Evolutionary conservation across 2,329 filamentous ascomycete genomes (phyloP), one percentile per base, ranked within the genome.

Genomic region (Rhinocladiella mackenziei): DNA sequence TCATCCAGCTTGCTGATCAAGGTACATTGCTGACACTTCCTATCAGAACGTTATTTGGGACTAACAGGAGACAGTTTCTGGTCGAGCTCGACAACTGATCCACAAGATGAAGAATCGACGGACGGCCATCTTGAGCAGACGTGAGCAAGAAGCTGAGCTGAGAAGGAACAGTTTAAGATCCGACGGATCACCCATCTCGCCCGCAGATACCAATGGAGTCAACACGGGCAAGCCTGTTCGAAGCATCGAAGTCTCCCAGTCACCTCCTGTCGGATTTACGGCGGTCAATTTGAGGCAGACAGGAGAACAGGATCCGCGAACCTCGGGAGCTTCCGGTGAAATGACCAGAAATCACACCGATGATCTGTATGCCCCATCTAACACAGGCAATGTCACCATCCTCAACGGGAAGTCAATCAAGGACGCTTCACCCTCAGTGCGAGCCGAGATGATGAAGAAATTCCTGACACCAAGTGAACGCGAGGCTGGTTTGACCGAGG

Each of bases 1-100:
- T 94, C 31, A 88, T 86, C 55, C 86, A 87, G 60, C 80, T 83
- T 59, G 87, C 88, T 3, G 88, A 94, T 60, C 83, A 87, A 69
- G 81, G 76, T 77, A 62, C 56, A 69, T 42, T 40, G 25, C 10
- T 33, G 10, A 18, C 7, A 6, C 13, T 10, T 25, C 5, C 2
- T 29, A 6, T 28, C 3, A 8, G 10, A 7, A 14, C 34, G 10
- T 11, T 5, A 19, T 11, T 22, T 10, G 13, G 19, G 35, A 26
- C 38, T 56, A 45, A 51, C 39, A 23, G 11, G 30, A 25, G 18
- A 54, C 65, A 74, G 81, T 84, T 9, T 81, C 82, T 51, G 81
- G 80, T 34, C 73, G 81, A 53, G 82, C 87, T 9, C 77, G 86
- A 28, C 85, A 91, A 62, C 75, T 94, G 13, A 89, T 89, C 55